Percentiles rank a stretch among this genome's conserved stretches.
These are phyloP conservation scores for Chaetomiaceae sp. DNA, from an alignment of 2,329 filamentous ascomycete genomes.

Conservation along the genomic window DNA sequence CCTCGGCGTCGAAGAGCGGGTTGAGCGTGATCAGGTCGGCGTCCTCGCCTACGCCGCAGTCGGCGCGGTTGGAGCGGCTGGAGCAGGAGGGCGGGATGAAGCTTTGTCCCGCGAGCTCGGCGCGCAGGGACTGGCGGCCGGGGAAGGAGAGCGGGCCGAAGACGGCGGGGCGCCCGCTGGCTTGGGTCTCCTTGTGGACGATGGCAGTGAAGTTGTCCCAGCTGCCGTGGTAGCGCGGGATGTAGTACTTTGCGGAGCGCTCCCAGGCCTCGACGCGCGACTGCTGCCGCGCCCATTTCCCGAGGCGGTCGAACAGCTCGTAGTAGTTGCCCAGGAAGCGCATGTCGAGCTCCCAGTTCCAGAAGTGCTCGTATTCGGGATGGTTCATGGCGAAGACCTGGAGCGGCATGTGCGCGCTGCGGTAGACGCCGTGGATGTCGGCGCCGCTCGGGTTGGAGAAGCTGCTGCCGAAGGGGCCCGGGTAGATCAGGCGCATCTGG, in stretches of 20 bases:
- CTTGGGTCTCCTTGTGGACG: conserved; percentile 57
- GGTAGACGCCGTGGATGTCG: conserved; percentile 65
- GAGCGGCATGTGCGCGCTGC: conserved; percentile 58
- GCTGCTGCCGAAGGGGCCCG: conserved; percentile 64
- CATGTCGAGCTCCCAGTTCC: conserved; percentile 70
- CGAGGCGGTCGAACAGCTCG: conserved; percentile 66
- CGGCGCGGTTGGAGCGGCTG: conserved; percentile 9
- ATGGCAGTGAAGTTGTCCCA: conserved; percentile 68
- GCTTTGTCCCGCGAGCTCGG: conserved; percentile 50
- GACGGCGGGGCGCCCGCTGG: conserved; percentile 50
- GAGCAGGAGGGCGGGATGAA: conserved; percentile 52
- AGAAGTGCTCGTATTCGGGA: conserved; percentile 62
- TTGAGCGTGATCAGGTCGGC: conserved; percentile 75
- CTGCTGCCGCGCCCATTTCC: conserved; percentile 63
- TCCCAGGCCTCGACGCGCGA: conserved; percentile 73
- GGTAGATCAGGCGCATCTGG: conserved; percentile 77
- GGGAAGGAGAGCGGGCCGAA: conserved; percentile 62
- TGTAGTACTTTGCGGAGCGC: conserved; percentile 70
- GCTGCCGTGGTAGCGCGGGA: conserved; percentile 63
- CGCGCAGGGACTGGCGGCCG: conserved; percentile 43
- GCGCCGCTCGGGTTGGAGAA: conserved; percentile 54
- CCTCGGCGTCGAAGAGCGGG: conserved; percentile 67
- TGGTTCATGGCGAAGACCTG: conserved; percentile 61
- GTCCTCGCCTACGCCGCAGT: conserved; percentile 66
- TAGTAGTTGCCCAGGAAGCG: conserved; percentile 63